Evolutionary conservation across 2,329 filamentous ascomycete genomes (phyloP).

Genomic region (Fusarium liriodendri): DNA sequence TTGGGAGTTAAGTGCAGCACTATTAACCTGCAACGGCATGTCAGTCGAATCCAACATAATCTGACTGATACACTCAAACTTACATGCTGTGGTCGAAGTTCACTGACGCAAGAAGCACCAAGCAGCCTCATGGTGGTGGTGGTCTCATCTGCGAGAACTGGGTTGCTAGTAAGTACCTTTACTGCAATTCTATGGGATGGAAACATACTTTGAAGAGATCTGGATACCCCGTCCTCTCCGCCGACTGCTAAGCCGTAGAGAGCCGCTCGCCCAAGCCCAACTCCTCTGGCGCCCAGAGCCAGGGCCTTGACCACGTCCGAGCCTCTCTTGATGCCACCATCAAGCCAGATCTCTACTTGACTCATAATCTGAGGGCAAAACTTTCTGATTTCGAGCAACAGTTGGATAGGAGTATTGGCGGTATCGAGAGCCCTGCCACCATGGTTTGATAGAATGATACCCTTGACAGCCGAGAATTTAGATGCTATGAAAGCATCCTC

Average conservation of each 20-base stretch:
- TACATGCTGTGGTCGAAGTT: constrained; percentile 15
- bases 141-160: constrained; percentile 22
- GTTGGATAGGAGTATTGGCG: constrained; percentile 65
- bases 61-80: not conserved
- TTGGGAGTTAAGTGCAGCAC: not conserved
- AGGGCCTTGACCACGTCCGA: constrained; percentile 75
- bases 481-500: constrained; percentile 70
- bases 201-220: constrained; percentile 21
- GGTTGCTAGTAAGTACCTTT: not conserved
- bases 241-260: constrained; percentile 55
- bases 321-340: constrained; percentile 73
- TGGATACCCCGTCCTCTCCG: constrained; percentile 13
- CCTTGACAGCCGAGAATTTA: constrained; percentile 57
- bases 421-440: constrained; percentile 68
- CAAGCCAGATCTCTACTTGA: constrained; percentile 70
- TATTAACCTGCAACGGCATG: not conserved
- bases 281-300: constrained; percentile 72
- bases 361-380: constrained; percentile 70
- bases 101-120: constrained; percentile 7
- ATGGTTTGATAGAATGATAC: constrained; percentile 76
- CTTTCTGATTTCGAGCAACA: constrained; percentile 70
- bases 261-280: constrained; percentile 70
- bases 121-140: constrained; percentile 21
- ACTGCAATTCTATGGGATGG: not conserved
- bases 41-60: not conserved